Evolutionary conservation across 1,139 yeast species (phyloP).

Genomic region (Schizosaccharomyces versatilis): DNA sequence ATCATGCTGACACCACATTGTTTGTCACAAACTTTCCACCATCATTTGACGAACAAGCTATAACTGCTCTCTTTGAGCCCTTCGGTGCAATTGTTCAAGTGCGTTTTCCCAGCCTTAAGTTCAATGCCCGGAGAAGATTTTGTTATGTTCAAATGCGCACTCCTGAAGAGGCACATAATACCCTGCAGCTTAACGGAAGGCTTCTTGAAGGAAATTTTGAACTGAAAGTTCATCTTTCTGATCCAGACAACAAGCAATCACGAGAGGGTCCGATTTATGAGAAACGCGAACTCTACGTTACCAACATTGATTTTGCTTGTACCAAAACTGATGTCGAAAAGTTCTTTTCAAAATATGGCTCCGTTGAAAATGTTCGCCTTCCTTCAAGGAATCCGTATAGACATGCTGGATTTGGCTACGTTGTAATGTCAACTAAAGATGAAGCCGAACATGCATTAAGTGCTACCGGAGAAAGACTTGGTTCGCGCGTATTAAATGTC

Average conservation of each 20-base stretch:
- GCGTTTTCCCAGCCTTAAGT: slow-evolving; percentile 45
- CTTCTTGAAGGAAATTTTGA: slow-evolving; percentile 16
- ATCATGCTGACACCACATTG: slow-evolving; percentile 28
- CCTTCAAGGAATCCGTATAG: slow-evolving; percentile 20
- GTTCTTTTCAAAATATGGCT: slow-evolving; percentile 25
- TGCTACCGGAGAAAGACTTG: slow-evolving; percentile 10
- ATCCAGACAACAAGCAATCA: slow-evolving; percentile 24
- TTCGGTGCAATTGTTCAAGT: slow-evolving; percentile 31
- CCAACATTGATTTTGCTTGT: slow-evolving; percentile 28
- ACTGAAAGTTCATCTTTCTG: slow-evolving; percentile 38
- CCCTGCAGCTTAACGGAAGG: slow-evolving; percentile 28
- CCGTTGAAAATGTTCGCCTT: slow-evolving; percentile 29
- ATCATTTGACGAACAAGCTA: slow-evolving; percentile 1
- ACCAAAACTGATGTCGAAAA: slow-evolving; percentile 16
- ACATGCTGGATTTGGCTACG: slow-evolving; percentile 19
- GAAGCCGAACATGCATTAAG: slow-evolving; percentile 17
- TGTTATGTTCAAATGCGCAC: slow-evolving; percentile 43
- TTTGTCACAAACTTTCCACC: slow-evolving; percentile 30
- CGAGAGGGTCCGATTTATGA: slow-evolving; percentile 29
- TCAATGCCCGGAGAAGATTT: slow-evolving; percentile 39
- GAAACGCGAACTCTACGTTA: slow-evolving; percentile 30
- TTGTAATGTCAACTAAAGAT: slow-evolving; percentile 15
- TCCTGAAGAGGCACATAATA: slow-evolving; percentile 27
- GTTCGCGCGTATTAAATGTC: slow-evolving; percentile 14
- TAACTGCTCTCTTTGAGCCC: slow-evolving; percentile 25